Evolutionary conservation across 2,329 filamentous ascomycete genomes (phyloP).

Genomic region (Aureobasidium sp.): DNA sequence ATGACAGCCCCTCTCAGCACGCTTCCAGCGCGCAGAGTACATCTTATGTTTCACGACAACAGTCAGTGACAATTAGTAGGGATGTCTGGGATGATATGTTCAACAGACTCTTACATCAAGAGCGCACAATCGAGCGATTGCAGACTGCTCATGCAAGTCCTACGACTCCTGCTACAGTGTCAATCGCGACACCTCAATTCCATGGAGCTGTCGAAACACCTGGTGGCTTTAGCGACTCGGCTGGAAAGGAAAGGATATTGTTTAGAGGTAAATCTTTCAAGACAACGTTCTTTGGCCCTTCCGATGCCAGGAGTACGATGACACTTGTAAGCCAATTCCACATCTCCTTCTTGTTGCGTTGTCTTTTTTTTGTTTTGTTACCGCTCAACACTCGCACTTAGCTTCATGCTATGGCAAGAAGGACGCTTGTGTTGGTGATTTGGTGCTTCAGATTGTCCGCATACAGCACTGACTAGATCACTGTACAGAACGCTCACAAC

Average conservation of each 20-base stretch:
- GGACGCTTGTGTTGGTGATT: not conserved
- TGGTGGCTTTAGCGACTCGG: not conserved
- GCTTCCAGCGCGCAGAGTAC: not conserved
- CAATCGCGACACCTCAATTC: slow-evolving; percentile 2
- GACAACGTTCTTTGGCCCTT: slow-evolving; percentile 39
- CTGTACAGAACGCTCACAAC: not conserved
- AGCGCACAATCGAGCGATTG: slow-evolving; percentile 11
- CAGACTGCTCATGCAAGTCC: slow-evolving; percentile 8
- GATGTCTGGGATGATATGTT: slow-evolving; percentile 16
- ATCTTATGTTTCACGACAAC: not conserved
- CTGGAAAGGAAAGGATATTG: slow-evolving; percentile 33
- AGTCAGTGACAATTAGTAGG: slow-evolving; percentile 7
- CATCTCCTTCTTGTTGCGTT: not conserved
- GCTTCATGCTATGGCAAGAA: not conserved
- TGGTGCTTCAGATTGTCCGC: not conserved
- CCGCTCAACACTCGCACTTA: not conserved
- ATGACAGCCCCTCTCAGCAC: slow-evolving; percentile 4
- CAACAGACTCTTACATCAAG: slow-evolving; percentile 7
- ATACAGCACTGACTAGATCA: not conserved
- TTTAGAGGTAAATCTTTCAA: slow-evolving; percentile 40
- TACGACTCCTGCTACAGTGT: slow-evolving; percentile 5
- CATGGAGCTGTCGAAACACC: slow-evolving; percentile 5
- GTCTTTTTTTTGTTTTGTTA: not conserved
- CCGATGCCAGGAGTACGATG: slow-evolving; percentile 31
- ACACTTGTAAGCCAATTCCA: slow-evolving; percentile 25